Percentiles rank a stretch among this genome's conserved stretches.
phyloP scores from a whole-genome alignment of 306 rosid genomes.

The Quercus parvula region DNA sequence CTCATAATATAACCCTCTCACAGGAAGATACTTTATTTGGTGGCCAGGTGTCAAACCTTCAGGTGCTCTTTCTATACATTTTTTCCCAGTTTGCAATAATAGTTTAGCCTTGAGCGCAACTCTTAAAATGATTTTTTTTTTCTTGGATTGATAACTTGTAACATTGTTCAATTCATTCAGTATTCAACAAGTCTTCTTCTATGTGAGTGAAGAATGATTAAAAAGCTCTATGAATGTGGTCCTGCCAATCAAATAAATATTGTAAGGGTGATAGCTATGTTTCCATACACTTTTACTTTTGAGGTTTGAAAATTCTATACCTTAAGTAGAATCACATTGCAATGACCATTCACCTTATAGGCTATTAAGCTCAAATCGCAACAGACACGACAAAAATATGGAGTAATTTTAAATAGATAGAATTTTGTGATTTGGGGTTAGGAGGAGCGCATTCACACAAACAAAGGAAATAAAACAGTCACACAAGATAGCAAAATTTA shows the following conservation, averaged over 20 bases:
- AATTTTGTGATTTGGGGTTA: neutral
- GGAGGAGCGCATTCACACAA: too few species aligned
- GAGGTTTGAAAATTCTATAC: neutral
- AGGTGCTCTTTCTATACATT: slow-evolving; percentile 45
- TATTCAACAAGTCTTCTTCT: neutral
- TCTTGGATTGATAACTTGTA: neutral
- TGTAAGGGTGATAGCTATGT: neutral
- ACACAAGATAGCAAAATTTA: too few species aligned
- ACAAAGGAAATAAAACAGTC: too few species aligned
- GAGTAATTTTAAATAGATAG: neutral
- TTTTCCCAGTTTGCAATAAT: neutral
- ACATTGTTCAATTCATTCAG: neutral
- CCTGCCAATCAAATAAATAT: neutral
- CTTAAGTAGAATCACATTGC: neutral
- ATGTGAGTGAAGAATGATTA: neutral
- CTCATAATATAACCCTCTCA: slow-evolving; percentile 82
- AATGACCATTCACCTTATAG: neutral
- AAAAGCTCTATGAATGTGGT: neutral
- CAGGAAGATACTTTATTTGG: slow-evolving; percentile 88
- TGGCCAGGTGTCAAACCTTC: slow-evolving; percentile 94
- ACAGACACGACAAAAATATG: neutral
- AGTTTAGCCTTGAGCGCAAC: slow-evolving; percentile 1
- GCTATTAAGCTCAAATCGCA: neutral
- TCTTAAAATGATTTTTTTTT: neutral
- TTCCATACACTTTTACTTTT: neutral